Percentiles rank a stretch among this genome's conserved stretches.
Evolutionary conservation across 257 asterid genomes (phyloP).

Genomic region (Solanum paucissectum): DNA sequence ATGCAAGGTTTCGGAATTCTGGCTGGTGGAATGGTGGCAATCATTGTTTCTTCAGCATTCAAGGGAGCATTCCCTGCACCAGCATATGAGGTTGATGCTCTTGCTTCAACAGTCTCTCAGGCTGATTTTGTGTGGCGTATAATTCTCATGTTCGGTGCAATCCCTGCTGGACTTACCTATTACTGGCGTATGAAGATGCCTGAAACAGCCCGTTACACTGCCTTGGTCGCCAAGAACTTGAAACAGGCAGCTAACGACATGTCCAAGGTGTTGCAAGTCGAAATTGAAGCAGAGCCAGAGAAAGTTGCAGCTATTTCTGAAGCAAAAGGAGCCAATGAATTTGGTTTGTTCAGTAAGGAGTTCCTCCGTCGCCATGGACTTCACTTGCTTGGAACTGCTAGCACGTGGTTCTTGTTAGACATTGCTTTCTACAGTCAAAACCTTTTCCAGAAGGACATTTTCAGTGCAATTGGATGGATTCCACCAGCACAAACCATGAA

Average conservation of each 20-base stretch:
- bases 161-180: constrained; percentile 29
- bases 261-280: constrained; percentile 26
- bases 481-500: constrained; percentile 23
- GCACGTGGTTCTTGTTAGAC: constrained; percentile 31
- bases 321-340: background rate
- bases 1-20: constrained; percentile 34
- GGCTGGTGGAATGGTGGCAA: constrained; percentile 18
- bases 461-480: constrained; percentile 27
- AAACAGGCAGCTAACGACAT: constrained; percentile 32
- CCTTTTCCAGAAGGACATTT: constrained; percentile 36
- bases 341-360: constrained; percentile 16
- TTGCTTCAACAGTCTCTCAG: constrained; percentile 16
- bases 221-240: constrained; percentile 23
- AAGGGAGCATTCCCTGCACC: constrained; percentile 11
- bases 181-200: constrained; percentile 54
- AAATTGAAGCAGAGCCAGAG: constrained; percentile 22
- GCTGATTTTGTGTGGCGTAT: constrained; percentile 35
- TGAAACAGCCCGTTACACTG: constrained; percentile 40
- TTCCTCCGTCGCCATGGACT: constrained; percentile 31
- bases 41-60: constrained; percentile 11
- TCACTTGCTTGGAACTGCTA: constrained; percentile 27
- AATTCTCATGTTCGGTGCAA: constrained; percentile 29
- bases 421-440: constrained; percentile 35
- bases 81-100: background rate
- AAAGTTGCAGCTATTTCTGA: background rate